Evolutionary conservation across 805 yeast species (phyloP), one percentile per base, ranked within the genome.

Genomic region (Kodamaea sagamina): DNA sequence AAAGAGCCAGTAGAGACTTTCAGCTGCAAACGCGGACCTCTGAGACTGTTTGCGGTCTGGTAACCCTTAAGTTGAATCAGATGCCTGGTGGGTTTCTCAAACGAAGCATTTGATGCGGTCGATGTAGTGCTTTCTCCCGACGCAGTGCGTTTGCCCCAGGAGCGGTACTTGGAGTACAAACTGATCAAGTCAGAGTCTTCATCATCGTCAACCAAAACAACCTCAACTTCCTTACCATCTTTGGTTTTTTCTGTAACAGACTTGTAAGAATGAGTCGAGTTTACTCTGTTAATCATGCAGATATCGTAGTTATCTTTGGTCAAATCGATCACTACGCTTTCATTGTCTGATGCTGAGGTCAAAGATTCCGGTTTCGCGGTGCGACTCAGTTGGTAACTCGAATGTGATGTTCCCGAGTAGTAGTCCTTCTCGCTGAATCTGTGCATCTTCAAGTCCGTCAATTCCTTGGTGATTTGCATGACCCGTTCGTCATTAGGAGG

Each of bases 131-230:
- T 58, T 10, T 51, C 44, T 6, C 50, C 47, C 0, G 69, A 59
- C 16, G 48, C 47, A n/a, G 61, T 47, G 41, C 69, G 51, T 5
- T 51, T 51, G 1, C 60, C 32, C 64, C 67, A 62, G 19, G 10
- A 13, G 11, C 61, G 59, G 50, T 71, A 71, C 44, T 62, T 65
- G 4, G 75, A 71, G 47, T 71, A 71, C 36, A 71, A 62, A 49
- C 75, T 70, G 47, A 58, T 61, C 39, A 71, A 59, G 13, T 65
- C 70, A 36, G 62, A 65, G 7, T 47, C 49, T 6, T 54, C 58
- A 7, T 59, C 68, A 4, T 66, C 71, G 8, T 70, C 75, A 4
- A 71, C 74, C 31, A 71, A 49, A 1, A 71, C 75, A 5, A 71
- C 74, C 42, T 71, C 76, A 0, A 71, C 67, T 10, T 62, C 61